A percentile compares a stretch with the other conserved stretches of the same genome.
Evolutionary conservation across 2,329 filamentous ascomycete genomes (phyloP).

Genomic region (Colletotrichum caudatum): DNA sequence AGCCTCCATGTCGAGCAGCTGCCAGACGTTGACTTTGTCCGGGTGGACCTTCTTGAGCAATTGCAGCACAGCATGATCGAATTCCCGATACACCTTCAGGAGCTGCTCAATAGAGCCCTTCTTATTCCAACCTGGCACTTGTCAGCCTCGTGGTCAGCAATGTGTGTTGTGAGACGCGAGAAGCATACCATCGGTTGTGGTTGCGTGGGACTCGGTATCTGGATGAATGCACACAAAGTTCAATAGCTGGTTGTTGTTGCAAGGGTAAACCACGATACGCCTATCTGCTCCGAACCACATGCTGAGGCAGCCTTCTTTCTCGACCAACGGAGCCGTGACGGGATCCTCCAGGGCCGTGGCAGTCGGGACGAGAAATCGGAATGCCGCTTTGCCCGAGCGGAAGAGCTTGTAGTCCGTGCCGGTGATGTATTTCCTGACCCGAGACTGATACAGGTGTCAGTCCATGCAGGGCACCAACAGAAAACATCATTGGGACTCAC

Average conservation of each 20-base stretch:
- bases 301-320: constrained; percentile 47
- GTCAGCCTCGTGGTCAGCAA: neutral
- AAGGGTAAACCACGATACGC: constrained; percentile 62
- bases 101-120: constrained; percentile 52
- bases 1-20: constrained; percentile 70
- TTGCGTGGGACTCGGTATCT: constrained; percentile 53
- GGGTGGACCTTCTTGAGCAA: constrained; percentile 59
- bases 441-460: constrained; percentile 41
- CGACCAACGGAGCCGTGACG: constrained; percentile 49
- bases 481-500: constrained; percentile 48
- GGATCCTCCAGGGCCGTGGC: constrained; percentile 49
- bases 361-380: constrained; percentile 63
- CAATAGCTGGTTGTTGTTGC: constrained; percentile 56
- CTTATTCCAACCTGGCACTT: constrained; percentile 54
- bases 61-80: constrained; percentile 54
- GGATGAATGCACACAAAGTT: constrained; percentile 68
- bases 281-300: constrained; percentile 58
- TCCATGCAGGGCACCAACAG: constrained; percentile 42
- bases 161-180: neutral
- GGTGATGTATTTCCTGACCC: constrained; percentile 44
- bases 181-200: constrained; percentile 48
- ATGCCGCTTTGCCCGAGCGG: constrained; percentile 65
- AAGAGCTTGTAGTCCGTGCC: constrained; percentile 49
- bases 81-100: constrained; percentile 56
- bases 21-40: constrained; percentile 66